phyloP scores from a whole-genome alignment of 768 basidiomycete species.

The Russula ochroleuca region DNA sequence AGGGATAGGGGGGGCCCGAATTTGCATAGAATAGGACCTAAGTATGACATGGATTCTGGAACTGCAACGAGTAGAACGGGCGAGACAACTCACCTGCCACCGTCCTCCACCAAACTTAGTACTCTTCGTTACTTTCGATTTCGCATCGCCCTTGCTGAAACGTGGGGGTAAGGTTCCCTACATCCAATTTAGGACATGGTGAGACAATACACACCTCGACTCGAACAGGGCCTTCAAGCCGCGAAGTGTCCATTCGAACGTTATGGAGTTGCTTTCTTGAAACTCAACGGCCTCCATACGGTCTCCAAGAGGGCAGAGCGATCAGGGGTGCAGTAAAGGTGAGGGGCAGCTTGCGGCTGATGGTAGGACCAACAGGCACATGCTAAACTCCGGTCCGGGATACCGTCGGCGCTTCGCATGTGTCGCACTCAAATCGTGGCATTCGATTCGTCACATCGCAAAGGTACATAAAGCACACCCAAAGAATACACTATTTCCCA shows the following conservation, averaged over 20 bases:
- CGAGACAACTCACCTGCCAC: conserved; percentile 54
- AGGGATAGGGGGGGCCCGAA: conserved; percentile 46
- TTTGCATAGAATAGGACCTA: conserved; percentile 84
- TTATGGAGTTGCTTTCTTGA: conserved; percentile 52
- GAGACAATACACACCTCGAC: conserved; percentile 43
- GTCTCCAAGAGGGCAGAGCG: neutral
- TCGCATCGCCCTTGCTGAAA: conserved; percentile 62
- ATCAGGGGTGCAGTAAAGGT: neutral
- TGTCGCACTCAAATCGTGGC: neutral
- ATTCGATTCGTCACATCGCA: neutral
- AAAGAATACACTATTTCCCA: conserved; percentile 25
- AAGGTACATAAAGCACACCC: neutral
- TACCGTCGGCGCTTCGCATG: neutral
- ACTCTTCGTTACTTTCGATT: conserved; percentile 75
- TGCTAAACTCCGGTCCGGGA: conserved; percentile 1
- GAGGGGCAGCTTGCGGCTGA: neutral
- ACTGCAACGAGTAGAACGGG: conserved; percentile 24
- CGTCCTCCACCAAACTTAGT: conserved; percentile 68
- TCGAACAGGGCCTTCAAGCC: conserved; percentile 74
- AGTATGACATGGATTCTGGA: conserved; percentile 2
- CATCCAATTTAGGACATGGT: conserved; percentile 3
- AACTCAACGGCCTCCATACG: conserved; percentile 37
- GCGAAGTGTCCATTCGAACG: conserved; percentile 75
- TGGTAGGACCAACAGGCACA: neutral
- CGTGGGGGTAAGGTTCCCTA: neutral